Conservation (phyloP, 2,329 filamentous ascomycete species). For the Cladosporium colombiae region DNA sequence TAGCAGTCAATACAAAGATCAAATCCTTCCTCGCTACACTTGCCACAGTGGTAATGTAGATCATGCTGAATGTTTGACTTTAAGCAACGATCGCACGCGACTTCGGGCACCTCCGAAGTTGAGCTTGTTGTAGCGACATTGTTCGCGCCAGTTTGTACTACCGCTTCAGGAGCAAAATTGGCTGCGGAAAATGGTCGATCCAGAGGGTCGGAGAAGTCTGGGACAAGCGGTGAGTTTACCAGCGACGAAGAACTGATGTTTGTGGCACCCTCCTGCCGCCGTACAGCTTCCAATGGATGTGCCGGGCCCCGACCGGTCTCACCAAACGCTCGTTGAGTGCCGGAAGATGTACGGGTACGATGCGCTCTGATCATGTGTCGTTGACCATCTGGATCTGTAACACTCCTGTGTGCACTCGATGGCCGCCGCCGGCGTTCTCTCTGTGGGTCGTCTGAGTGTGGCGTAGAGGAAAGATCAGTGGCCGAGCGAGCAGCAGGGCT, state of each 20-base stretch:
- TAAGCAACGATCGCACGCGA: constrained; percentile 66
- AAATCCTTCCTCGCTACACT: constrained; percentile 70
- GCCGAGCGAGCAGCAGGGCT: constrained; percentile 62
- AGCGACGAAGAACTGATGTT: constrained; percentile 28
- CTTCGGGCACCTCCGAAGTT: constrained; percentile 1
- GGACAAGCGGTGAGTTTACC: constrained; percentile 12
- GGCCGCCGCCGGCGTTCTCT: constrained; percentile 38
- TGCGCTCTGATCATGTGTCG: constrained; percentile 2
- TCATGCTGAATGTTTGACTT: constrained; percentile 77
- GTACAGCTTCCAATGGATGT: constrained; percentile 23
- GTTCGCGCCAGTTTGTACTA: background rate
- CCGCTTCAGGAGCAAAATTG: constrained; percentile 34
- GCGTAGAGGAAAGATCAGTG: constrained; percentile 58
- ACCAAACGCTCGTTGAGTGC: background rate
- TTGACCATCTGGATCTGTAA: constrained; percentile 39
- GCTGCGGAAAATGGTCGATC: constrained; percentile 28
- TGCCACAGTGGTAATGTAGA: constrained; percentile 78
- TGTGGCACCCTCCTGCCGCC: constrained; percentile 19
- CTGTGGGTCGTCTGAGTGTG: constrained; percentile 33
- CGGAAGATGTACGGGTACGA: constrained; percentile 23
- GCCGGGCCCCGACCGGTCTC: constrained; percentile 1
- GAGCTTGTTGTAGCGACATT: background rate
- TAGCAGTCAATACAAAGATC: constrained; percentile 84
- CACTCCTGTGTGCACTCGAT: constrained; percentile 48
- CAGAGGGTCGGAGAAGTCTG: constrained; percentile 18